Conservation (phyloP, 345 rosid species). For the Punica granatum region DNA sequence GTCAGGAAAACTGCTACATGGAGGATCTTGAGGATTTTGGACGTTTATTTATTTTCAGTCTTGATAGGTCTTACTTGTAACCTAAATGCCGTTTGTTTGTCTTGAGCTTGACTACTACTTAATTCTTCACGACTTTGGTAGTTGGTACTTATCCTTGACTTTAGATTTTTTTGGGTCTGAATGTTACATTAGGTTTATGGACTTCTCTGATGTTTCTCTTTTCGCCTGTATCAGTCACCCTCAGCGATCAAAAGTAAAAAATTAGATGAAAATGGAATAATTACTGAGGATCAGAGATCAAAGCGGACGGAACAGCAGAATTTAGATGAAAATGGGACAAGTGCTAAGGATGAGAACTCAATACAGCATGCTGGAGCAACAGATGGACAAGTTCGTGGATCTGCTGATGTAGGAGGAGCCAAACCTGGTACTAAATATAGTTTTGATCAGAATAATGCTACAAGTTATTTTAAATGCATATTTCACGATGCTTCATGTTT, state of each 20-base stretch:
- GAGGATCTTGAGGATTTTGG: neutral
- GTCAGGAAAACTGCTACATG: neutral
- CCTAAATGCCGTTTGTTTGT: neutral
- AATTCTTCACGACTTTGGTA: neutral
- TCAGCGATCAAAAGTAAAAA: slow-evolving; percentile 26
- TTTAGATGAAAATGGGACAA: slow-evolving; percentile 7
- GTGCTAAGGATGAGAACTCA: slow-evolving; percentile 10
- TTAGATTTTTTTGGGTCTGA: neutral
- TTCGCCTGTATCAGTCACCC: slow-evolving; percentile 21
- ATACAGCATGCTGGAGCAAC: neutral
- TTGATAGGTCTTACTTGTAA: neutral
- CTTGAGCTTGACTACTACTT: neutral
- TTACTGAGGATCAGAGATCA: slow-evolving; percentile 14
- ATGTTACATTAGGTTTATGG: neutral
- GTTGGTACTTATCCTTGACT: neutral
- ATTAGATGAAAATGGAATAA: slow-evolving; percentile 13
- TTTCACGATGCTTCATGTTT: neutral
- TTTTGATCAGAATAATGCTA: neutral
- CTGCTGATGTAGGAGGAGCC: slow-evolving; percentile 7
- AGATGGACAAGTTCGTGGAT: neutral
- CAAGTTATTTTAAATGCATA: neutral
- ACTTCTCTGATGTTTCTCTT: neutral
- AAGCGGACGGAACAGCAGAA: slow-evolving; percentile 12
- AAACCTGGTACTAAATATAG: slow-evolving; percentile 5
- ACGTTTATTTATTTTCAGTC: neutral